phyloP scores from a whole-genome alignment of 768 basidiomycete species.

The Boletus subcaerulescens region DNA sequence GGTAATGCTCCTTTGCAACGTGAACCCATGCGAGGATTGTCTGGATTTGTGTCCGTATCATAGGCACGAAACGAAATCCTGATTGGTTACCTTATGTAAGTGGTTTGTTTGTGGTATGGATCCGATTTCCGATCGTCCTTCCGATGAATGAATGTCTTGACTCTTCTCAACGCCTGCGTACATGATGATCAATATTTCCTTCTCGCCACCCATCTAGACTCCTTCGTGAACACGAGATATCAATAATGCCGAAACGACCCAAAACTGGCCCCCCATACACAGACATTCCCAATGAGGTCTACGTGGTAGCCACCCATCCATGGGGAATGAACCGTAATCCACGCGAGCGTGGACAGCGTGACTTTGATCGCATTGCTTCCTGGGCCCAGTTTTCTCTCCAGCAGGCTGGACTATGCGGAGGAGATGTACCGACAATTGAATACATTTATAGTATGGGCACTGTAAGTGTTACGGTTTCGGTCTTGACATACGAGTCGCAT shows the following conservation, averaged over 20 bases:
- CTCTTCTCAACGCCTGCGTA: neutral
- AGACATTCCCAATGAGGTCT: slow-evolving; percentile 17
- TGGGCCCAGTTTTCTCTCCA: slow-evolving; percentile 25
- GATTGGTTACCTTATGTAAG: too few relatives aligned
- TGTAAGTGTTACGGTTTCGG: slow-evolving; percentile 16
- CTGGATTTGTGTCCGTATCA: too few relatives aligned
- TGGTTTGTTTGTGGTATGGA: too few relatives aligned
- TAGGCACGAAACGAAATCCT: too few relatives aligned
- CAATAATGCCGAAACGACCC: slow-evolving; percentile 18
- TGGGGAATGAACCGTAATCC: slow-evolving; percentile 19
- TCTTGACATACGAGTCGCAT: neutral
- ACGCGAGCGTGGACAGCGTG: slow-evolving; percentile 6
- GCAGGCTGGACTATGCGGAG: slow-evolving; percentile 15
- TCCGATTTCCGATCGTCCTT: neutral
- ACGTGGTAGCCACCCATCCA: slow-evolving; percentile 24
- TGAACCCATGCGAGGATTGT: too few relatives aligned
- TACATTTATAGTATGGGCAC: slow-evolving; percentile 30
- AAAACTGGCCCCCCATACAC: slow-evolving; percentile 30
- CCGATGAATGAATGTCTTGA: neutral
- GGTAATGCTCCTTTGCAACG: too few relatives aligned
- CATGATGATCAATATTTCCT: neutral
- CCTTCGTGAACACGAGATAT: neutral
- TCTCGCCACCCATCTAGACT: neutral
- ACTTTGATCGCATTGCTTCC: slow-evolving; percentile 23
- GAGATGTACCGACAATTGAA: slow-evolving; percentile 15